phyloP scores from a whole-genome alignment of 2,329 filamentous ascomycete genomes.

The Botrytis medusae region DNA sequence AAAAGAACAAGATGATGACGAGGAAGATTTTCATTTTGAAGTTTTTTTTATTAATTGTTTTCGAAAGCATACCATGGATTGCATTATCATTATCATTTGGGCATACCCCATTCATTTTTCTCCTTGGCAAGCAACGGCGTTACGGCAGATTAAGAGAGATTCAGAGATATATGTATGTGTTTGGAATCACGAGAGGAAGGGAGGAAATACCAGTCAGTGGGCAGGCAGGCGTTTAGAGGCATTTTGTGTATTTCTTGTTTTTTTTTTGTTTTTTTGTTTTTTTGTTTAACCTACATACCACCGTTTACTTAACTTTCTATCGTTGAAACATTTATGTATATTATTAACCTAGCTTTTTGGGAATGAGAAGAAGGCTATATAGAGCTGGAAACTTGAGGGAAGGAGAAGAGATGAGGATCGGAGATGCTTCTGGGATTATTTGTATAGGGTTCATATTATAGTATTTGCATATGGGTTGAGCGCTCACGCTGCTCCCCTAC shows the following conservation, averaged over 20 bases:
- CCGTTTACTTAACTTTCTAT: conserved; percentile 3
- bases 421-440: not conserved
- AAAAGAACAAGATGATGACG: not conserved
- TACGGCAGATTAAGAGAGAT: conserved; percentile 11
- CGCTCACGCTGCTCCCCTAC: conserved; percentile 14
- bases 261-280: not conserved
- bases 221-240: conserved; percentile 16
- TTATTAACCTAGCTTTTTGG: not conserved
- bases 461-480: conserved; percentile 18
- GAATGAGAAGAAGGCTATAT: not conserved
- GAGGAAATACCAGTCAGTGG: conserved; percentile 17
- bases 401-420: not conserved
- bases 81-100: conserved; percentile 15
- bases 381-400: not conserved
- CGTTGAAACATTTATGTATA: conserved; percentile 3
- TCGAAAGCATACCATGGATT: not conserved
- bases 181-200: conserved; percentile 9
- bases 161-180: not conserved
- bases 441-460: not conserved
- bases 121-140: not conserved
- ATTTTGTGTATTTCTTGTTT: not conserved
- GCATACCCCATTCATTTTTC: conserved; percentile 12
- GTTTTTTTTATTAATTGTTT: not conserved
- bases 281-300: not conserved
- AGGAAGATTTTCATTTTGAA: conserved; percentile 4